These are phyloP conservation scores for Entophlyctis helioformis DNA, from an alignment of 192 early-diverging fungal species.

Conservation along the genomic window DNA sequence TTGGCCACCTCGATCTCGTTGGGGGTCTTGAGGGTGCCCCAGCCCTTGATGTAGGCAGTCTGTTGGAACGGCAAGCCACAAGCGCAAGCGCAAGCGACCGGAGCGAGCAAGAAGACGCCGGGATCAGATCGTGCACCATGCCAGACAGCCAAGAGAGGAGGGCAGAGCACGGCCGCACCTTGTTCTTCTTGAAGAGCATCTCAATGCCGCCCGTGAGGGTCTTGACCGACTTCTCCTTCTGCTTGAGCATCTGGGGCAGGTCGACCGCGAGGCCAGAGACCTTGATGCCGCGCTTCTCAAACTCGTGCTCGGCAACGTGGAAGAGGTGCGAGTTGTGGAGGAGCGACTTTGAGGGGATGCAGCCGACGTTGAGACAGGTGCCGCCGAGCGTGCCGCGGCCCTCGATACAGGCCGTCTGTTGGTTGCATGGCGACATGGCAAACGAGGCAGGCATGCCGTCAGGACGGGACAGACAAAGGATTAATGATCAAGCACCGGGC, in stretches of 20 bases:
- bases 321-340: conserved; percentile 97
- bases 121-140: too few species aligned
- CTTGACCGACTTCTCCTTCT: conserved; percentile 79
- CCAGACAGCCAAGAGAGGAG: background rate
- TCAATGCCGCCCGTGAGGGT: conserved; percentile 88
- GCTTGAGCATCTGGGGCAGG: conserved; percentile 78
- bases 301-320: conserved; percentile 85
- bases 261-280: conserved; percentile 73
- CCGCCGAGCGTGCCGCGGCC: conserved; percentile 91
- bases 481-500: too few species aligned
- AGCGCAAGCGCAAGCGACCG: too few species aligned
- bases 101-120: too few species aligned
- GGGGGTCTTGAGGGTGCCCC: conserved; percentile 65
- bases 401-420: conserved; percentile 90
- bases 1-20: conserved; percentile 75
- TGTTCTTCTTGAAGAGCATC: conserved; percentile 94
- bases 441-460: background rate
- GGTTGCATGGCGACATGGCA: too few species aligned
- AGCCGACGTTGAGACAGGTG: conserved; percentile 98
- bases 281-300: conserved; percentile 88
- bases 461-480: too few species aligned
- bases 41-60: conserved; percentile 84
- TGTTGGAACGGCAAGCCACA: too few species aligned
- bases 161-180: conserved; percentile 33
- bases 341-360: conserved; percentile 98